phyloP scores from a whole-genome alignment of 805 yeast genomes.

The Barnettozyma pratensis region DNA sequence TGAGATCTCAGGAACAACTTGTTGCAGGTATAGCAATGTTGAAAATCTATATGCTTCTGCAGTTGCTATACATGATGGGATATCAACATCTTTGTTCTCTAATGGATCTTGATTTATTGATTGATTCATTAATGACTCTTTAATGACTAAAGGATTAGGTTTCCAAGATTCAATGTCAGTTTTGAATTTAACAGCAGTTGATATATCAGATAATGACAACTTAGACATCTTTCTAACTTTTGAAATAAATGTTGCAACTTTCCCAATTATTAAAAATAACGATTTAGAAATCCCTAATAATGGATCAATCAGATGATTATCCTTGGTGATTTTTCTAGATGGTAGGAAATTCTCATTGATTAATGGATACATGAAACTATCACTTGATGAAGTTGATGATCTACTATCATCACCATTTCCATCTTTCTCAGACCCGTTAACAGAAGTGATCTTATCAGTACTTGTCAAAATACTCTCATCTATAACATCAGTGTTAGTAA shows the following conservation, averaged over 20 bases:
- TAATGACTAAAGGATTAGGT: slow-evolving; percentile 34
- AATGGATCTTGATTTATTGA: background rate
- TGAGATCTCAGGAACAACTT: slow-evolving; percentile 68
- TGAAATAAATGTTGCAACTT: slow-evolving; percentile 51
- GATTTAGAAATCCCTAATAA: slow-evolving; percentile 63
- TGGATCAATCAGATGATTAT: slow-evolving; percentile 44
- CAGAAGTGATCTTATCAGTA: background rate
- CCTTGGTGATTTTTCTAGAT: background rate
- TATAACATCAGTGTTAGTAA: slow-evolving; percentile 7
- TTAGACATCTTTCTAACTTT: slow-evolving; percentile 37
- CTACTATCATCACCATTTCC: background rate
- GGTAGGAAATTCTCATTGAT: slow-evolving; percentile 4
- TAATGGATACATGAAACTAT: slow-evolving; percentile 6
- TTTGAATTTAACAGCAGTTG: slow-evolving; percentile 50
- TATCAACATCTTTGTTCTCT: slow-evolving; percentile 33
- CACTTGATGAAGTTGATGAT: slow-evolving; percentile 1
- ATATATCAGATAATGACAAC: slow-evolving; percentile 43
- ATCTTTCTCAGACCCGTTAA: no score
- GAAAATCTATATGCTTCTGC: slow-evolving; percentile 67
- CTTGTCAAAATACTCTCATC: slow-evolving; percentile 12
- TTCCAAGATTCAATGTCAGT: slow-evolving; percentile 52
- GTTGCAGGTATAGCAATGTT: slow-evolving; percentile 55
- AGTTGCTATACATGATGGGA: slow-evolving; percentile 57
- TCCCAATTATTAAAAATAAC: slow-evolving; percentile 58
- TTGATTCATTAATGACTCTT: slow-evolving; percentile 33